Evolutionary conservation across 352 stramenopile species (phyloP).

Genomic region (Globisporangium iwayamae): DNA sequence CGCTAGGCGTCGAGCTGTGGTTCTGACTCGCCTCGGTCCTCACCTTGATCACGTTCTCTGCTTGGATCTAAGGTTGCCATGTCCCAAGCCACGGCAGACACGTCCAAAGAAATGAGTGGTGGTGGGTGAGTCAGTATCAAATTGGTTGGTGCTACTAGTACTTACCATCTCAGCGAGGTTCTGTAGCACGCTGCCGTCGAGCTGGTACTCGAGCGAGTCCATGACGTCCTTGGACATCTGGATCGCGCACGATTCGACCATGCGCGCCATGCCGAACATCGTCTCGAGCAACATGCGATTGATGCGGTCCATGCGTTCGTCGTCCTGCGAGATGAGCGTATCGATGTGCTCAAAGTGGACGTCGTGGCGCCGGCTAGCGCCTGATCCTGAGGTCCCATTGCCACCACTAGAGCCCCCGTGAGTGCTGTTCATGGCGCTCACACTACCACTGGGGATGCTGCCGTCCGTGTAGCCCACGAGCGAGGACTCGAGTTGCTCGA

Average conservation of each 20-base stretch:
- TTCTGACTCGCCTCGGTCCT: conserved; percentile 25
- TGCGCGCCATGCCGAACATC: conserved; percentile 80
- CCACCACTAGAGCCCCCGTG: neutral
- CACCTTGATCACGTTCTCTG: conserved; percentile 55
- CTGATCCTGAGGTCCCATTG: neutral
- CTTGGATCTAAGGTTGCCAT: conserved; percentile 31
- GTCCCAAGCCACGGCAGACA: neutral
- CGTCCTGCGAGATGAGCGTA: conserved; percentile 42
- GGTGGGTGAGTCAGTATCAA: no score
- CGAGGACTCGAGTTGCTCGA: conserved; percentile 63
- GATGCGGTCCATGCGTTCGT: conserved; percentile 56
- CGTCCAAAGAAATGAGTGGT: neutral
- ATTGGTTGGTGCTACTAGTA: neutral
- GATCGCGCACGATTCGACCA: conserved; percentile 82
- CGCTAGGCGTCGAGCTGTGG: neutral
- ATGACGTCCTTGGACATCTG: conserved; percentile 81
- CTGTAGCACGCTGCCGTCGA: conserved; percentile 61
- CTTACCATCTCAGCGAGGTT: conserved; percentile 56
- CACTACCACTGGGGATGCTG: conserved; percentile 4
- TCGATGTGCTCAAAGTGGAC: conserved; percentile 56
- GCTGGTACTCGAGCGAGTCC: conserved; percentile 75
- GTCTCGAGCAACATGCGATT: conserved; percentile 81
- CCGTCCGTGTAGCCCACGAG: conserved; percentile 17
- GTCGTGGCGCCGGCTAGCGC: conserved; percentile 18
- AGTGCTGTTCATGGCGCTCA: neutral